These are phyloP conservation scores for Pseudocercospora pini-densiflorae DNA, from an alignment of 2,329 filamentous ascomycete species.

Conservation along the genomic window DNA sequence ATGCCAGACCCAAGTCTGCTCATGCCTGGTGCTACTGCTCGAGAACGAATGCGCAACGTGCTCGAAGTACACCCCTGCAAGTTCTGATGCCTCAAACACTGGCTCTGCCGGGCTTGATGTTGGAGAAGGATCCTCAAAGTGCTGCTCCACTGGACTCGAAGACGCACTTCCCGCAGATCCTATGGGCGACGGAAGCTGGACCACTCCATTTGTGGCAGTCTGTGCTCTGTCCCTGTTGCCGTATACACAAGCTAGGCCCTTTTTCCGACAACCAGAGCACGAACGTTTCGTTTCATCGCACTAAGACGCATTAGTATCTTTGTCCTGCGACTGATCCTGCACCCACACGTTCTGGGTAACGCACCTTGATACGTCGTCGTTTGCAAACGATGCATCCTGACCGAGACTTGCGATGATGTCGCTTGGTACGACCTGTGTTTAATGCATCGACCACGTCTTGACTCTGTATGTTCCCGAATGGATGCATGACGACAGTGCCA, in stretches of 20 bases:
- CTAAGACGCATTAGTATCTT: neutral
- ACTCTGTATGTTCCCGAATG: neutral
- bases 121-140: neutral
- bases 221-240: neutral
- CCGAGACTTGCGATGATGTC: slow-evolving; percentile 4
- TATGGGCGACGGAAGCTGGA: neutral
- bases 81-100: neutral
- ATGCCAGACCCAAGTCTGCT: slow-evolving; percentile 3
- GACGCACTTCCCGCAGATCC: neutral
- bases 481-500: neutral
- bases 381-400: slow-evolving; percentile 4
- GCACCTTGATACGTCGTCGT: neutral
- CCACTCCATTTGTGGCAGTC: neutral
- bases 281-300: slow-evolving; percentile 1
- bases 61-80: slow-evolving; percentile 4
- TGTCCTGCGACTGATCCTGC: neutral
- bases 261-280: neutral
- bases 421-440: neutral
- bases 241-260: neutral
- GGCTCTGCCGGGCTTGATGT: neutral
- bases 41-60: slow-evolving; percentile 6
- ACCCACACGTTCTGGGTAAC: neutral
- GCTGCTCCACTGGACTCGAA: neutral
- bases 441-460: neutral
- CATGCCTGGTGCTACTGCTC: neutral